Evolutionary conservation across 148 eudicot genomes (phyloP), one percentile per base, ranked within the genome.

Genomic region (Rhododendron ovatum): DNA sequence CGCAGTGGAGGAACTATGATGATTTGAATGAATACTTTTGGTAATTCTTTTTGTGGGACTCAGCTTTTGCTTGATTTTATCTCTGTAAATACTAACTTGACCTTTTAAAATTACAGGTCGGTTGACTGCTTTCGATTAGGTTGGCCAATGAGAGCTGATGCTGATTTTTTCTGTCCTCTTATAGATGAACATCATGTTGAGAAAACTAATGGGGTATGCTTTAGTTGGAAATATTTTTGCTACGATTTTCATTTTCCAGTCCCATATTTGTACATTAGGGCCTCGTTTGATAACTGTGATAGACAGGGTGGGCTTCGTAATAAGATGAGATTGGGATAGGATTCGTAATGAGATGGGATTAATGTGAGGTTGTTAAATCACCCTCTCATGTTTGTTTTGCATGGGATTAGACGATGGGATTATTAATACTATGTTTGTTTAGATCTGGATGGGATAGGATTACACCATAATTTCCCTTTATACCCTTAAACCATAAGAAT

Each of bases 131-230:
- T 98, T 85, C 94, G 96, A 33, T 90, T 98, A 83, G 98, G 98
- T 86, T 98, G 99, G 99, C 99, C 99, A 37, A 98, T 98, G 99
- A 95, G 99, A 59, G 96, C 92, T 63, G 97, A 93, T 88, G 95
- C 96, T 73, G 99, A 94, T 93, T 98, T 94, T 89, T 98, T 98
- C 86, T 89, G 92, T 86, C 84, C 69, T 82, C 91, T 93, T 20
- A 59, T 75, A 50, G 89, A 85, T 69, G 65, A 88, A 35, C 84
- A 18, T 77, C 84, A 18, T 37, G 83, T 77, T 82, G 98, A 94
- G 33, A 94, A 88, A 88, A 92, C 76, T 71, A 33, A 86, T 84
- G 96, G 87, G 92, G 99, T 98, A 89, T 47, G 87, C 47, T 75
- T 37, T 59, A 63, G 2, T 53, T 51, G 41, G 28, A 41, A 24